Percentiles rank a stretch among this genome's conserved stretches.
Evolutionary conservation across 2,329 filamentous ascomycete species (phyloP).

Genomic region (Colletotrichum neosansevieriae): DNA sequence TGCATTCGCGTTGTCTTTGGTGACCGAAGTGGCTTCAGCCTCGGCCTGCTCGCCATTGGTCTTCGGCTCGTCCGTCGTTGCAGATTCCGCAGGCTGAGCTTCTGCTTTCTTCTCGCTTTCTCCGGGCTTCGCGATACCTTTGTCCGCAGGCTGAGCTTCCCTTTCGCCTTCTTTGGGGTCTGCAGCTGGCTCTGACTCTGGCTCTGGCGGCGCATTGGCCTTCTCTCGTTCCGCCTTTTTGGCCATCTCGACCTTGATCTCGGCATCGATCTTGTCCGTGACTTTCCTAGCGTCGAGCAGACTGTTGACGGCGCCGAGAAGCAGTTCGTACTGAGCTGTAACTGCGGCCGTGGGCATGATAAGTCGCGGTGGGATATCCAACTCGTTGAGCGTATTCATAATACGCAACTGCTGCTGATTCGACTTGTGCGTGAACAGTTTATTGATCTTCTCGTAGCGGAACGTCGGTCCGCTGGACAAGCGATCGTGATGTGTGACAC

Average conservation of each 20-base stretch:
- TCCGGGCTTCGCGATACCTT: constrained; percentile 17
- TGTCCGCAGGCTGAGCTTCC: constrained; percentile 11
- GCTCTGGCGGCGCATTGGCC: constrained; percentile 41
- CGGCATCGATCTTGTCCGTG: constrained; percentile 79
- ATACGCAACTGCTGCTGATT: constrained; percentile 82
- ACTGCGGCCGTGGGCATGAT: constrained; percentile 81
- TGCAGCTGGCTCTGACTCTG: constrained; percentile 26
- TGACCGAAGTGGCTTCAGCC: constrained; percentile 15
- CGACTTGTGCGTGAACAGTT: constrained; percentile 82
- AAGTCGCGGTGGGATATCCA: constrained; percentile 77
- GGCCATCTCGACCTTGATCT: constrained; percentile 71
- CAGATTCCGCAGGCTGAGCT: constrained; percentile 23
- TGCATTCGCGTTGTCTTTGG: constrained; percentile 17
- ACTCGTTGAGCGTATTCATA: constrained; percentile 76
- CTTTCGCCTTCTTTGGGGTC: constrained; percentile 23
- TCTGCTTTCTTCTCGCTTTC: constrained; percentile 16
- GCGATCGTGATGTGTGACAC: constrained; percentile 87
- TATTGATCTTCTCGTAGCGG: constrained; percentile 84
- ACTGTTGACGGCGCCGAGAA: constrained; percentile 75
- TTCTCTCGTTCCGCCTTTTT: constrained; percentile 68
- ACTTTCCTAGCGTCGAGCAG: constrained; percentile 81
- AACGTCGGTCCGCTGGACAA: constrained; percentile 89
- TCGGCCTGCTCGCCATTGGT: constrained; percentile 33
- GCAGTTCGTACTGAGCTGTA: constrained; percentile 76
- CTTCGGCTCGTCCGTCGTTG: constrained; percentile 29